Percentiles rank a stretch among this genome's conserved stretches.
Conservation (phyloP, 2,329 filamentous ascomycete genomes). For the Fusarium tanahbumbuense region DNA sequence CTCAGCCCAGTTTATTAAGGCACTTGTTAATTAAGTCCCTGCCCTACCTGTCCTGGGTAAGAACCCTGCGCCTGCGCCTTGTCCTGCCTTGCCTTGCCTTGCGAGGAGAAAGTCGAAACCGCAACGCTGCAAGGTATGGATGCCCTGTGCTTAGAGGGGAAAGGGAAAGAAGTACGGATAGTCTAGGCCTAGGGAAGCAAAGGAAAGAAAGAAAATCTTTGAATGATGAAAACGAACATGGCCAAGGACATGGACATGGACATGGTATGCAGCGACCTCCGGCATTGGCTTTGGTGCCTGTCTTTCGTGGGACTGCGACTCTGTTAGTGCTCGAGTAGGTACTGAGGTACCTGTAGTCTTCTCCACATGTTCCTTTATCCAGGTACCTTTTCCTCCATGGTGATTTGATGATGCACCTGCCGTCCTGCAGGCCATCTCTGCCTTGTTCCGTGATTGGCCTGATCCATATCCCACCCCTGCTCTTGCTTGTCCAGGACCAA, state of each 20-base stretch:
- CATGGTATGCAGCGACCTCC: constrained; percentile 39
- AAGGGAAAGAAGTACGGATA: neutral
- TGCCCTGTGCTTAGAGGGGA: neutral
- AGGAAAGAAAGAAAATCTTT: constrained; percentile 1
- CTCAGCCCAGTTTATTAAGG: constrained; percentile 11
- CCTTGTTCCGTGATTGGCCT: constrained; percentile 29
- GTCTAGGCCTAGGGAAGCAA: neutral
- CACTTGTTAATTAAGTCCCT: neutral
- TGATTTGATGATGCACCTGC: constrained; percentile 25
- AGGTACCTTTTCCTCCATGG: constrained; percentile 16
- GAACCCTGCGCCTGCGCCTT: neutral
- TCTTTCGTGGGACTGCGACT: constrained; percentile 25
- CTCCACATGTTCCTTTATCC: constrained; percentile 36
- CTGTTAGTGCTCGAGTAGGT: constrained; percentile 4
- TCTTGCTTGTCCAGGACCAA: constrained; percentile 1
- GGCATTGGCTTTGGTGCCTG: constrained; percentile 43
- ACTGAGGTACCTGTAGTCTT: neutral
- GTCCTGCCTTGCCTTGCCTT: neutral
- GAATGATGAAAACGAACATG: constrained; percentile 22
- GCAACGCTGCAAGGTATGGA: constrained; percentile 4
- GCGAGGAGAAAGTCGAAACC: constrained; percentile 8
- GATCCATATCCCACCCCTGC: constrained; percentile 4
- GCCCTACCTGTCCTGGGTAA: neutral
- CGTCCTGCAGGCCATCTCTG: constrained; percentile 39
- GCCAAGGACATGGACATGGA: constrained; percentile 10